Percentiles rank a stretch among this genome's conserved stretches.
Conservation (phyloP, 192 early-diverging fungal genomes). For the Martensiomyces pterosporus region DNA sequence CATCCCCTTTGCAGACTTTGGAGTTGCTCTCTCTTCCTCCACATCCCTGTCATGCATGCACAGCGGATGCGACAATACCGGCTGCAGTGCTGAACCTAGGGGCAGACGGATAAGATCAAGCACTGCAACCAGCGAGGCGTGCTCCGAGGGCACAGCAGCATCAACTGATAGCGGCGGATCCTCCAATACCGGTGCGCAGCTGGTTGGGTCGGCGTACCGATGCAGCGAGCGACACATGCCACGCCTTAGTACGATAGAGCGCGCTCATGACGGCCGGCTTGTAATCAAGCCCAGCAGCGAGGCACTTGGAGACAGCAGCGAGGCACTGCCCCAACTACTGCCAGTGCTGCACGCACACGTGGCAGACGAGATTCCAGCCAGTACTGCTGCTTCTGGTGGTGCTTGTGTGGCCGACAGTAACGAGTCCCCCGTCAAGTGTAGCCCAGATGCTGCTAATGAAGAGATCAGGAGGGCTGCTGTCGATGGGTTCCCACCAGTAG, state of each 20-base stretch:
- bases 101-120: background rate
- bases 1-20: too few relatives aligned
- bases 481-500: constrained; percentile 12
- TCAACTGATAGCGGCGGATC: constrained; percentile 14
- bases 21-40: too few relatives aligned
- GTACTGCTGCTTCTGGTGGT: too few relatives aligned
- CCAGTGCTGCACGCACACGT: too few relatives aligned
- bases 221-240: constrained; percentile 33
- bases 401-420: too few relatives aligned
- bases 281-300: constrained; percentile 15
- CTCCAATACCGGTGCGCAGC: constrained; percentile 13
- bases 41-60: too few relatives aligned
- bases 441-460: too few relatives aligned
- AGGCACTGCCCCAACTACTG: background rate
- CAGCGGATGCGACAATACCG: too few relatives aligned
- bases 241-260: constrained; percentile 39
- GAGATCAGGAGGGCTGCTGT: too few relatives aligned
- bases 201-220: constrained; percentile 19
- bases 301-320: background rate
- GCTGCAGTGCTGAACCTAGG: too few relatives aligned
- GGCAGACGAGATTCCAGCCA: too few relatives aligned
- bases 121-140: constrained; percentile 5
- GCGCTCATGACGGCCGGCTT: constrained; percentile 30
- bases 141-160: constrained; percentile 8
- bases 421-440: too few relatives aligned